Evolutionary conservation across 331 rosid genomes (phyloP), one percentile per base, ranked within the genome.

Genomic region (Cucumis variabilis): DNA sequence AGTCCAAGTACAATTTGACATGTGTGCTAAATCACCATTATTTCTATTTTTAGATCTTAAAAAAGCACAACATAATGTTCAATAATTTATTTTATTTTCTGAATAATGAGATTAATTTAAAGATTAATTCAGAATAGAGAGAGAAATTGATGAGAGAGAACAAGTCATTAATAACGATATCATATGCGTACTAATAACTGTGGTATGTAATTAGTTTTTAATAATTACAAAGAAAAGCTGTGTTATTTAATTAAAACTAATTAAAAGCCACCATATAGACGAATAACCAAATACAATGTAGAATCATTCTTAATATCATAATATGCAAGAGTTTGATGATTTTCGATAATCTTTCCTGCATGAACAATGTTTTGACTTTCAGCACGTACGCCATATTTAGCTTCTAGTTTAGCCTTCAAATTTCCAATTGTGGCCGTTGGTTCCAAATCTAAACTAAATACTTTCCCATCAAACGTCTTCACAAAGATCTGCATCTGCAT

Each of bases 331-430:
- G 90, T 84, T 46, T 79, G 37, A 33, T 84, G 70, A 76, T 88
- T 85, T 67, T 88, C 90, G 24, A 88, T 15, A 58, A 62, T 55
- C 81, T 88, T 88, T 50, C 88, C 90, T 0, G 85, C 88, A 75
- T 46, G 84, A 24, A 50, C 51, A 41, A 88, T 13, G 13, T 23
- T 63, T 13, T 88, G 90, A 6, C 33, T 33, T 8, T 84, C 88
- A 60, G 85, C 58, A n/a, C 48, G 79, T 46, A 88, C 23, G 48
- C 44, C 28, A 79, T 82, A 71, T 8, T 8, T 44, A 27, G 82
- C 86, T 68, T 68, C 10, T 12, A 73, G 19, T 11, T 19, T 37
- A 37, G 53, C 16, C 53, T 73, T 73, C 25, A 73, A 24, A 17
- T 0, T 15, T 0, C 9, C 25, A 11, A 73, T 73, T 7, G 51